Percentiles rank a stretch among this genome's conserved stretches.
These are phyloP conservation scores for Scenedesmus sp. DNA, from an alignment of 163 green algal species.

Conservation along the genomic window DNA sequence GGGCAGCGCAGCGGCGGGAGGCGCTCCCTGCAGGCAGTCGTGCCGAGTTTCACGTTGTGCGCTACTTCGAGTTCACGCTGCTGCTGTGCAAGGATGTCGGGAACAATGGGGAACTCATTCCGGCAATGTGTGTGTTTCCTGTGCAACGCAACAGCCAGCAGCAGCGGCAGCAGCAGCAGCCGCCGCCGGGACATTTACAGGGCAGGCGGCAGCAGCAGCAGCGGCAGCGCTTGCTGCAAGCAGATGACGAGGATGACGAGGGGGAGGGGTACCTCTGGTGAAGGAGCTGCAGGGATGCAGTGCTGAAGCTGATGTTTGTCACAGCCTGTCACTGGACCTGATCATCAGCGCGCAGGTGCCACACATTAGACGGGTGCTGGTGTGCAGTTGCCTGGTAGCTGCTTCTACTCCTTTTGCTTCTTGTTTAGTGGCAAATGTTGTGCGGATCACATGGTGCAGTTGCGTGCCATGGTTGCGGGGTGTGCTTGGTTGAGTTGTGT, in stretches of 20 bases:
- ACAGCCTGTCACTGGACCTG: too few relatives aligned
- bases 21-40: neutral
- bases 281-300: neutral
- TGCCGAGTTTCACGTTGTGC: neutral
- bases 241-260: neutral
- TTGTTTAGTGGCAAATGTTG: neutral
- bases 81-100: neutral
- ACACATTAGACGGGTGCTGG: neutral
- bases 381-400: neutral
- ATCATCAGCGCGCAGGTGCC: too few relatives aligned
- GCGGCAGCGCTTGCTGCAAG: conserved; percentile 13
- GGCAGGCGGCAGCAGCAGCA: neutral
- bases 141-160: neutral
- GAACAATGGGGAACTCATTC: neutral
- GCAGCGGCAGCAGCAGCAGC: neutral
- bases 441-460: too few relatives aligned
- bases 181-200: too few relatives aligned
- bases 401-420: neutral
- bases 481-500: neutral
- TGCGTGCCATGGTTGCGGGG: neutral
- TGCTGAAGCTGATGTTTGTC: neutral
- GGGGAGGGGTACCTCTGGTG: conserved; percentile 1
- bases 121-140: neutral
- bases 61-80: conserved; percentile 25
- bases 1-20: neutral